Percentiles rank a stretch among this genome's conserved stretches.
These are phyloP conservation scores for Nepenthes alata DNA, from an alignment of 179 eudicot species.

Conservation along the genomic window DNA sequence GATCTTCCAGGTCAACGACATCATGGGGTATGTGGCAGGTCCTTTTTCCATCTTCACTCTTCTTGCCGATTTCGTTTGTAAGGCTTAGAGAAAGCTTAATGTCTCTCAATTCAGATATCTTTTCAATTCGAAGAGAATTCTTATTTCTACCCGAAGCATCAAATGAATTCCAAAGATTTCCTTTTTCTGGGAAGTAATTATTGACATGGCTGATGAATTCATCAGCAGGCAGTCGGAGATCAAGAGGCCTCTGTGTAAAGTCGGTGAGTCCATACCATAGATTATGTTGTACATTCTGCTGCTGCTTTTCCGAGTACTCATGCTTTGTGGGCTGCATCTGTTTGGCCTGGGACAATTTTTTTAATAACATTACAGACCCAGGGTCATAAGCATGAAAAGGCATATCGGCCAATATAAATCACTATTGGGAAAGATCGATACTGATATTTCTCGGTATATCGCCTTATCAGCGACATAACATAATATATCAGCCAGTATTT, in stretches of 20 bases:
- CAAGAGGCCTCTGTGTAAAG: slow-evolving; percentile 20
- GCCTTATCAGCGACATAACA: no score
- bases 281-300: background rate
- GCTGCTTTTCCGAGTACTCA: slow-evolving; percentile 5
- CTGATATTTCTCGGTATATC: no score
- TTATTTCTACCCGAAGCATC: slow-evolving; percentile 5
- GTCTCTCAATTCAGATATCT: slow-evolving; percentile 11
- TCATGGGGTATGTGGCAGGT: slow-evolving; percentile 7
- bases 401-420: no score
- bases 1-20: slow-evolving; percentile 38
- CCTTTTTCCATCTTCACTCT: slow-evolving; percentile 10
- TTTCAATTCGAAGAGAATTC: slow-evolving; percentile 5
- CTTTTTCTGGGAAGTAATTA: slow-evolving; percentile 10
- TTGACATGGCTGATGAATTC: slow-evolving; percentile 13
- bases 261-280: background rate
- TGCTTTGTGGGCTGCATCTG: slow-evolving; percentile 7
- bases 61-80: slow-evolving; percentile 15
- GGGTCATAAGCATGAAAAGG: no score
- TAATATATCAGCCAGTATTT: no score
- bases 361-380: no score
- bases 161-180: slow-evolving; percentile 8
- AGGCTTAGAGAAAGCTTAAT: slow-evolving; percentile 32
- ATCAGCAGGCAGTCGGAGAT: slow-evolving; percentile 34
- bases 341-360: slow-evolving; percentile 14
- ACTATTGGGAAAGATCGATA: background rate